Base-by-base conservation (phyloP, 2,329 filamentous ascomycete genomes). In the Diaporthe eres region DNA sequence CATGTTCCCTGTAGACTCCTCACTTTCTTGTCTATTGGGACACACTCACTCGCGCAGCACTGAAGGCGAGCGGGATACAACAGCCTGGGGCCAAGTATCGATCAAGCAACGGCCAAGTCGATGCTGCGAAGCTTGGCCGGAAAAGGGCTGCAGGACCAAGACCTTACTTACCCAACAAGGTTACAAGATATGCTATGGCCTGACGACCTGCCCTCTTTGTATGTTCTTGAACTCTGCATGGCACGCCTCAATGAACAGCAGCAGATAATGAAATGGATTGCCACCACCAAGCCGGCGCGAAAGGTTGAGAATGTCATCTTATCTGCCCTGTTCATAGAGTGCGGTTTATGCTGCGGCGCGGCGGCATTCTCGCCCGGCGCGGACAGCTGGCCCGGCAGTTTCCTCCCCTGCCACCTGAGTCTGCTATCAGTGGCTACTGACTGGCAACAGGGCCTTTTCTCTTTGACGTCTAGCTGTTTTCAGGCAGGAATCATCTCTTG, bases 141-240 rank as follows among this genome's bases (percentile, higher is more conserved):
- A 34, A 39, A 42, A 55, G 31, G 34, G 42, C 65, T 53, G 65
- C 65, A 68, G 65, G 34, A 53, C 65, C 34, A 53, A 61, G 58
- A 34, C 5, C 12, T 25, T 12, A 60, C 31, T 51, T 37, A 12
- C 22, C 22, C 6, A 19, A 68, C 12, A 5, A 9, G 44, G 63
- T 7, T 51, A n/a, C 28, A 10, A 67, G 19, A 37, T 51, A 9
- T 51, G 22, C 13, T 37, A 31, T 49, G 63, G 63, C 31, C 22
- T 2, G 31, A 51, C 44, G 44, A 67, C 63, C 63, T 67, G 61
- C 25, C 28, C 10, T 34, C 61, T 15, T 22, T 22, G 55, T 34
- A 19, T 58, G 22, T 55, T 55, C 2, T 28, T 22, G 12, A 25
- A 25, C 47, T n/a, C 47, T 10, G 22, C 19, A 39, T 39, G 12